Base-by-base conservation (phyloP, 1,284 basidiomycete species). In the Hymenochaete sp. region DNA sequence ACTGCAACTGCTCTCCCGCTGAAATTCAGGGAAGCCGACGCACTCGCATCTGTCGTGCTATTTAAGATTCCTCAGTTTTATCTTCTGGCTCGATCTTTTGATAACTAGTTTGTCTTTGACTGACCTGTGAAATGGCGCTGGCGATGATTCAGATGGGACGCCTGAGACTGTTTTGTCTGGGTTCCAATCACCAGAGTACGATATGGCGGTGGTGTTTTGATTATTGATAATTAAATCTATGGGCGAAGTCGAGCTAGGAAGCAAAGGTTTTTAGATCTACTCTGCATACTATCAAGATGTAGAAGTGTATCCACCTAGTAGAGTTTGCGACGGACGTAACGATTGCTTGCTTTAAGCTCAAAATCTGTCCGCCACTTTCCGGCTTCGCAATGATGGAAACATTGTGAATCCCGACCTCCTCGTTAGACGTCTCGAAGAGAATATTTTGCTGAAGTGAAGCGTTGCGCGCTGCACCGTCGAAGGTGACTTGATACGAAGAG, bases 401-500 rank as follows among this genome's bases (percentile, higher is more conserved):
- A 32, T 38, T 51, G 37, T 60, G 56, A 22, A 44, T 47, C 2
- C 51, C 48, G 9, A 43, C 33, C 2, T 16, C n/a, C 8, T 56
- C 40, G 28, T 44, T 38, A 2, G 51, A 50, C 13, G 42, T 32
- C 9, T 48, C 43, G 42, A 52, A 55, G 22, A 57, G 45, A 9
- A 52, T 18, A 10, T 44, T 38, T 25, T 32, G 38, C 22, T 49
- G 25, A 27, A 48, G 25, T 8, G 43, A n/a, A 19, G 47, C 25
- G 21, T 46, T 27, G 31, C 47, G 41, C 31, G 47, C 36, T 26
- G 18, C 36, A 37, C 54, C 56, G 47, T 67, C 64, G 26, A 67
- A 47, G 0, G 50, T 47, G 14, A 64, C 50, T 32, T 61, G 52
- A 44, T 60, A 64, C 3, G 58, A 49, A 24, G 55, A 53, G 29